phyloP scores from a whole-genome alignment of 805 yeast species.

The Kodamaea neixiangensis region DNA sequence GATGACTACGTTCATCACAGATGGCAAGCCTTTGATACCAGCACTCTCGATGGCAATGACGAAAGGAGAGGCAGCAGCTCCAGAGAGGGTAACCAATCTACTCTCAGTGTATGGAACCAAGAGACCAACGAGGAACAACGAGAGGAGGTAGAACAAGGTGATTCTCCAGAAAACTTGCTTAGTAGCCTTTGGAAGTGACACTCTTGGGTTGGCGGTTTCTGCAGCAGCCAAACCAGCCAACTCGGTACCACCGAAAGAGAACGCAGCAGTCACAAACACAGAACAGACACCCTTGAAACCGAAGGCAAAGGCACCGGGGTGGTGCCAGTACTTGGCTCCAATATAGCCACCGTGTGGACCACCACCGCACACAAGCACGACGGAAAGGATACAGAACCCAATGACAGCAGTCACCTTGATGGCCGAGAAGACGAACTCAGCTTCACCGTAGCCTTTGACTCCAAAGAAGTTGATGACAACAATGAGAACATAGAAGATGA shows the following conservation, averaged over 20 bases:
- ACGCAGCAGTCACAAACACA: slow-evolving; percentile 74
- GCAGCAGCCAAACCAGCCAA: slow-evolving; percentile 75
- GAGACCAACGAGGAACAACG: slow-evolving; percentile 56
- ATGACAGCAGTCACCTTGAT: slow-evolving; percentile 61
- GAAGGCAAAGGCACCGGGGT: slow-evolving; percentile 68
- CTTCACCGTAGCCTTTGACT: slow-evolving; percentile 58
- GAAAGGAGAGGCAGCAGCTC: slow-evolving; percentile 70
- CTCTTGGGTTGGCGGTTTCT: slow-evolving; percentile 68
- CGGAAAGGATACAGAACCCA: slow-evolving; percentile 57
- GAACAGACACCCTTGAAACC: slow-evolving; percentile 70
- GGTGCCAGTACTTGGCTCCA: slow-evolving; percentile 59
- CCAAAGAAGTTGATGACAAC: slow-evolving; percentile 52
- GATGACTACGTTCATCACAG: slow-evolving; percentile 69
- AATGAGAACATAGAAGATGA: slow-evolving; percentile 52
- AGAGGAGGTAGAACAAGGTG: slow-evolving; percentile 62
- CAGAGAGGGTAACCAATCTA: slow-evolving; percentile 50
- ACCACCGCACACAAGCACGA: slow-evolving; percentile 56
- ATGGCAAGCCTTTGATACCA: slow-evolving; percentile 64
- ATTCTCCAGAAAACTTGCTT: slow-evolving; percentile 86
- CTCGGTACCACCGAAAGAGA: slow-evolving; percentile 75
- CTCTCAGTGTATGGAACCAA: slow-evolving; percentile 64
- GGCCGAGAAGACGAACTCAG: slow-evolving; percentile 63
- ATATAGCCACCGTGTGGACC: slow-evolving; percentile 52
- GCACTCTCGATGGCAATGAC: slow-evolving; percentile 71
- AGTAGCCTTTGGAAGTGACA: slow-evolving; percentile 67